Evolutionary conservation across 257 asterid genomes (phyloP).

Genomic region (Solanum appendiculatum): DNA sequence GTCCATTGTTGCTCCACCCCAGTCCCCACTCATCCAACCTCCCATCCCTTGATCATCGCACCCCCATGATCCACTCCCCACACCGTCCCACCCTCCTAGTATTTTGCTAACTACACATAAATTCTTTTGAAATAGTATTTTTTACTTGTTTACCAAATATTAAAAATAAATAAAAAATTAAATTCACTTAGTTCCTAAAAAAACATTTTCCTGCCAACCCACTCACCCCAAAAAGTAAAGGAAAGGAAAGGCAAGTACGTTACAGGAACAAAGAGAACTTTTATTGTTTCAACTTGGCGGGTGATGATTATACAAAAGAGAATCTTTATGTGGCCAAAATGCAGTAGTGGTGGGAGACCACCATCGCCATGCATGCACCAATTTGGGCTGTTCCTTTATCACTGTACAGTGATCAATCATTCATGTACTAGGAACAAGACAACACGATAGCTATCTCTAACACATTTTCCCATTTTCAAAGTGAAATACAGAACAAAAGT

Average conservation of each 20-base stretch:
- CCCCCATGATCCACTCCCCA: no score
- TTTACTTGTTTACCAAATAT: no score
- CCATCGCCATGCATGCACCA: background rate
- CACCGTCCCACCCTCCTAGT: no score
- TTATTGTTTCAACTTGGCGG: background rate
- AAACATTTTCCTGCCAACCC: no score
- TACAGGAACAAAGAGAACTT: background rate
- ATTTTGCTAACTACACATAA: no score
- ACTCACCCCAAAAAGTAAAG: background rate
- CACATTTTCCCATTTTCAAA: background rate
- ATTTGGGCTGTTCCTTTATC: background rate
- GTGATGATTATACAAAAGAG: background rate
- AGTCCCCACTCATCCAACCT: background rate
- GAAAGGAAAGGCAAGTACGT: background rate
- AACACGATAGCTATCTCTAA: background rate
- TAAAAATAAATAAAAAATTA: no score
- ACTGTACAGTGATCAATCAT: background rate
- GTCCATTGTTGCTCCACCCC: accelerated
- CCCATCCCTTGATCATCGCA: no score
- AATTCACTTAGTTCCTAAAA: no score
- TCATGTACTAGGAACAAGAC: background rate
- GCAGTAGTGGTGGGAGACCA: background rate
- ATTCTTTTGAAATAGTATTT: no score
- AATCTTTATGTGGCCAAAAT: background rate
- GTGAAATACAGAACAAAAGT: background rate